A percentile compares a stretch with the other conserved stretches of the same genome.
These are phyloP conservation scores for Moringa oleifera DNA, from an alignment of 345 rosid species.

Conservation along the genomic window DNA sequence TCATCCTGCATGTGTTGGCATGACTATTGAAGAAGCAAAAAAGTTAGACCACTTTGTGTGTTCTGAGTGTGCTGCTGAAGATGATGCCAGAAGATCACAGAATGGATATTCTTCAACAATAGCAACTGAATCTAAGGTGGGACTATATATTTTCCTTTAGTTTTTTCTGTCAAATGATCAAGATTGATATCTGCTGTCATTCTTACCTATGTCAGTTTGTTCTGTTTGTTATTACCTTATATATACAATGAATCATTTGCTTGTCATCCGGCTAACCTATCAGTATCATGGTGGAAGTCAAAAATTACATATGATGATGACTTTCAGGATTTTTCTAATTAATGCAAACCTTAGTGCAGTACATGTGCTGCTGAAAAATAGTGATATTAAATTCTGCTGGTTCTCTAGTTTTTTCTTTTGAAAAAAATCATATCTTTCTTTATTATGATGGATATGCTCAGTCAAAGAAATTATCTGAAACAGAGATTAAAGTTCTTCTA, in stretches of 20 bases:
- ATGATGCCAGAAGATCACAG: slow-evolving; percentile 52
- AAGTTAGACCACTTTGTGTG: slow-evolving; percentile 72
- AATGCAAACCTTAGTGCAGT: neutral
- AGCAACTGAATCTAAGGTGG: slow-evolving; percentile 45
- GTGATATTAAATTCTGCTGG: neutral
- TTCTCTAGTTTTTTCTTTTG: neutral
- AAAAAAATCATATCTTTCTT: neutral
- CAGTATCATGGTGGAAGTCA: too few species aligned
- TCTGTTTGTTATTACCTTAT: neutral
- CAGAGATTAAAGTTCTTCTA: neutral
- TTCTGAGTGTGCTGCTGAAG: slow-evolving; percentile 59
- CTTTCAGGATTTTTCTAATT: neutral
- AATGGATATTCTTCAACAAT: slow-evolving; percentile 60
- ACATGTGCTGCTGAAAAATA: neutral
- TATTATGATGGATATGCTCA: neutral
- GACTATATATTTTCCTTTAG: slow-evolving; percentile 10
- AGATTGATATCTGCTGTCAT: neutral
- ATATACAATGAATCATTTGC: neutral
- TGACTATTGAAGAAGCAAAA: slow-evolving; percentile 78
- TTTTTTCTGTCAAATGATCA: neutral
- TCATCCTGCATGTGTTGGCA: slow-evolving; percentile 85
- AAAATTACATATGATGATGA: neutral
- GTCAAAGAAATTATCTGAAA: neutral
- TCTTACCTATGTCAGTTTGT: neutral
- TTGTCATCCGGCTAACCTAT: too few species aligned